phyloP scores from a whole-genome alignment of 306 rosid genomes.

The Fragaria ananassa region DNA sequence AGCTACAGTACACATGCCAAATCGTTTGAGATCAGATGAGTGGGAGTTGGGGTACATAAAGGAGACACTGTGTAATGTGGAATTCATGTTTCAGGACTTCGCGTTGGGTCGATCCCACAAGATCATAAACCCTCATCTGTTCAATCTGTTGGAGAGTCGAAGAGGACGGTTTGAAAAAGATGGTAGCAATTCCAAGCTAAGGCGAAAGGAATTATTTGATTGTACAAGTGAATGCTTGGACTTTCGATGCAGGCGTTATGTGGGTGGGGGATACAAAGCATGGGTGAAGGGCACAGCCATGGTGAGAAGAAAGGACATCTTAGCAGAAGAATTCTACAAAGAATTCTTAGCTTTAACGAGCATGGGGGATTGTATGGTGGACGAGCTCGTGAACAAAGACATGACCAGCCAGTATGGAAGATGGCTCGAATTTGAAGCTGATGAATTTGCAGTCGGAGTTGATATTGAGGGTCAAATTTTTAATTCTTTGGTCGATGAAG shows the following conservation, averaged over 20 bases:
- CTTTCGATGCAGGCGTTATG: constrained; percentile 53
- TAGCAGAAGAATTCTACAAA: constrained; percentile 66
- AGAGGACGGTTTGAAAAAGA: constrained; percentile 36
- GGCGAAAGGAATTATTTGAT: constrained; percentile 64
- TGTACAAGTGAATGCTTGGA: constrained; percentile 74
- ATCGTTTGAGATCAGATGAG: constrained; percentile 30
- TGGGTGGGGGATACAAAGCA: constrained; percentile 56
- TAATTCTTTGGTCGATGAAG: constrained; percentile 65
- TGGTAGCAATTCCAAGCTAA: constrained; percentile 33
- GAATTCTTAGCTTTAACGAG: constrained; percentile 65
- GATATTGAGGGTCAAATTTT: constrained; percentile 66
- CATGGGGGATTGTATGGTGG: constrained; percentile 82
- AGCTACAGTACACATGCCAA: constrained; percentile 18
- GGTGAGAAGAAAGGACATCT: constrained; percentile 62
- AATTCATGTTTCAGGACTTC: constrained; percentile 64
- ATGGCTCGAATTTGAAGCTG: constrained; percentile 74
- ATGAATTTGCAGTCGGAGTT: constrained; percentile 55
- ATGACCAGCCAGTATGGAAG: constrained; percentile 73
- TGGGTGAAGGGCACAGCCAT: constrained; percentile 70
- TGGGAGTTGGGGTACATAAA: constrained; percentile 77
- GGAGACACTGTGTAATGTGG: constrained; percentile 57
- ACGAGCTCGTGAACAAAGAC: constrained; percentile 84
- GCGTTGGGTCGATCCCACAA: constrained; percentile 46
- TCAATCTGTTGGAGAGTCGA: constrained; percentile 60
- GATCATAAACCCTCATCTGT: constrained; percentile 59